A percentile compares a stretch with the other conserved stretches of the same genome.
These are phyloP conservation scores for Russula sp. DNA, from an alignment of 768 basidiomycete species.

Conservation along the genomic window DNA sequence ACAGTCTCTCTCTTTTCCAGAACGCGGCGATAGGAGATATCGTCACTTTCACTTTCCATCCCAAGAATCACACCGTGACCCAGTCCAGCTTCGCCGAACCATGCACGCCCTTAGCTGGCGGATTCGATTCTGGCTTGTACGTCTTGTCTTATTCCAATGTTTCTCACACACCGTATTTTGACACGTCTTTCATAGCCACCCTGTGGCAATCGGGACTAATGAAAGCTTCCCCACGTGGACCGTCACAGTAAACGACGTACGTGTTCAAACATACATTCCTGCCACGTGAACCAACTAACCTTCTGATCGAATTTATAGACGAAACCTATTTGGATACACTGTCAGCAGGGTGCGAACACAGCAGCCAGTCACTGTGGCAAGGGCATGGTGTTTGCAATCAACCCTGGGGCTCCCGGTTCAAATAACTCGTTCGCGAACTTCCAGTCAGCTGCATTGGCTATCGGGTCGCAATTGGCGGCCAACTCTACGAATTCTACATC, in stretches of 20 bases:
- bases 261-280: background rate
- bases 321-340: slow-evolving; percentile 26
- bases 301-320: background rate
- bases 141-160: slow-evolving; percentile 17
- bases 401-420: slow-evolving; percentile 14
- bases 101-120: slow-evolving; percentile 34
- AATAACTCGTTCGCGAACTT: slow-evolving; percentile 6
- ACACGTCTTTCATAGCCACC: slow-evolving; percentile 18
- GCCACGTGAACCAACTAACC: background rate
- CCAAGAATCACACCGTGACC: slow-evolving; percentile 52
- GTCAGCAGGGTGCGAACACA: slow-evolving; percentile 19
- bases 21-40: slow-evolving; percentile 33
- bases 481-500: background rate
- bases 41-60: slow-evolving; percentile 44
- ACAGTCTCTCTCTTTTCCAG: background rate
- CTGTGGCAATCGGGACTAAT: slow-evolving; percentile 19
- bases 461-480: background rate
- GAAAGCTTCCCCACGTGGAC: slow-evolving; percentile 18
- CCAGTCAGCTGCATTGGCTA: background rate
- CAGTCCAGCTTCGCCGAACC: slow-evolving; percentile 47
- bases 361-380: slow-evolving; percentile 17
- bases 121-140: slow-evolving; percentile 57
- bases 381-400: slow-evolving; percentile 29
- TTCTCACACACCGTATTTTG: background rate
- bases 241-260: slow-evolving; percentile 25